Evolutionary conservation across 2,329 filamentous ascomycete species (phyloP).

Genomic region (Aspergillus sp.): DNA sequence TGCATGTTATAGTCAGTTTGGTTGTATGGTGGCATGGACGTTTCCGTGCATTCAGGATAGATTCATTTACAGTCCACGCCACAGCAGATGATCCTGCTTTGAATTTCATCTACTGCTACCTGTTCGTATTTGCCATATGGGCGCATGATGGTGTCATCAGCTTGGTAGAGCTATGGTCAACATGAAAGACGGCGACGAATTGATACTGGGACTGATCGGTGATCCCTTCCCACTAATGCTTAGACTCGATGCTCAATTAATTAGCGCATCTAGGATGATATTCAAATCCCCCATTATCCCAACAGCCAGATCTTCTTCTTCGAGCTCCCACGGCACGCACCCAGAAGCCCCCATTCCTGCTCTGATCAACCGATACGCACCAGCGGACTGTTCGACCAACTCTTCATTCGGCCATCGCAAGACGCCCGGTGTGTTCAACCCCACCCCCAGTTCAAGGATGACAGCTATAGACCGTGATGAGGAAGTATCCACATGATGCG

Average conservation of each 20-base stretch:
- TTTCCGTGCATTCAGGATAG: too few relatives aligned
- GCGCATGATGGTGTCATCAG: too few relatives aligned
- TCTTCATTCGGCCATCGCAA: slow-evolving; percentile 23
- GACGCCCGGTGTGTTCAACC: slow-evolving; percentile 22
- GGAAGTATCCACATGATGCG: neutral
- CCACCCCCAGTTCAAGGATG: slow-evolving; percentile 21
- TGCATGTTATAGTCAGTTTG: too few relatives aligned
- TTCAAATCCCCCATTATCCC: slow-evolving; percentile 15
- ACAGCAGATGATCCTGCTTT: too few relatives aligned
- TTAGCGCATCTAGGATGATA: slow-evolving; percentile 4
- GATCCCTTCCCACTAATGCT: too few relatives aligned
- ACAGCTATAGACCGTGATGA: slow-evolving; percentile 3
- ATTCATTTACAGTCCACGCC: too few relatives aligned
- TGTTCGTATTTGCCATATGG: too few relatives aligned
- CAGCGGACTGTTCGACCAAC: slow-evolving; percentile 9
- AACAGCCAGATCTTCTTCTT: slow-evolving; percentile 14
- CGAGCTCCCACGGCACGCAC: slow-evolving; percentile 19
- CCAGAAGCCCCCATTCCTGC: slow-evolving; percentile 19
- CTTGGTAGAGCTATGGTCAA: too few relatives aligned
- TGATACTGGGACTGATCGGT: too few relatives aligned
- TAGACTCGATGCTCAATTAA: neutral
- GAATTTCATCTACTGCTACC: too few relatives aligned
- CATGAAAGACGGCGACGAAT: too few relatives aligned
- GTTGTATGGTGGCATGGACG: too few relatives aligned
- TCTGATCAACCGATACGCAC: slow-evolving; percentile 14